Evolutionary conservation across 495 filamentous ascomycete species (phyloP), one percentile per base, ranked within the genome.

Genomic region (Sabuloglossum arenarium): DNA sequence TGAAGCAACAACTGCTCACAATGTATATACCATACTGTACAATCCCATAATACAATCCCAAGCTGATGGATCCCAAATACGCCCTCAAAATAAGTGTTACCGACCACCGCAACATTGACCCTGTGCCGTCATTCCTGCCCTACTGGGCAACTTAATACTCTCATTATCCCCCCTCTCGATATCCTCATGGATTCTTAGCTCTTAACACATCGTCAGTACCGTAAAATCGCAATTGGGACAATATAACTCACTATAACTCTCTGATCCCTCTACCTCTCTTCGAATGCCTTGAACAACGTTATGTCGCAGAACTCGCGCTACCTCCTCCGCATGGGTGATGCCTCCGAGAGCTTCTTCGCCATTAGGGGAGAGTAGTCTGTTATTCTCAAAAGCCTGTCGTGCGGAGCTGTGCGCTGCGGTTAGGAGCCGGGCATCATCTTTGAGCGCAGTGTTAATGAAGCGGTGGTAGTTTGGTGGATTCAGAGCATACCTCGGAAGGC

Each of bases 131-230:
- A 10, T 6, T 34, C 25, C 12, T 11, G 9, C 10, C 27, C 54
- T 23, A 27, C 63, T 68, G 0, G 66, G 71, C 56, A 78, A 63
- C 67, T 86, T 88, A 61, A 93, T 77, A 6, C 80, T 84, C 55
- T 93, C 85, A 62, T 98, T 98, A 70, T 95, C 86, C 29, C 89
- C 88, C 32, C 86, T 75, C 68, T 97, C 91, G 46, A 85, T 98
- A 56, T 89, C 72, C 51, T 93, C 78, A 66, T 95, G 91, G 62
- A 98, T 94, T 16, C 79, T 73, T 53, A 98, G 71, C 66, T 85
- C 88, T 42, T 24, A n/a, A 1, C 34, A 16, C 25, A 10, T 34
- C 25, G 29, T 32, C 27, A 54, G 23, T 24, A 32, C 30, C 16
- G 10, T 37, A 6, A 14, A 37, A 14, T 14, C 12, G 34, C 34